Evolutionary conservation across 2,329 filamentous ascomycete genomes (phyloP), one percentile per base, ranked within the genome.

Genomic region (Aschersonia sp.): DNA sequence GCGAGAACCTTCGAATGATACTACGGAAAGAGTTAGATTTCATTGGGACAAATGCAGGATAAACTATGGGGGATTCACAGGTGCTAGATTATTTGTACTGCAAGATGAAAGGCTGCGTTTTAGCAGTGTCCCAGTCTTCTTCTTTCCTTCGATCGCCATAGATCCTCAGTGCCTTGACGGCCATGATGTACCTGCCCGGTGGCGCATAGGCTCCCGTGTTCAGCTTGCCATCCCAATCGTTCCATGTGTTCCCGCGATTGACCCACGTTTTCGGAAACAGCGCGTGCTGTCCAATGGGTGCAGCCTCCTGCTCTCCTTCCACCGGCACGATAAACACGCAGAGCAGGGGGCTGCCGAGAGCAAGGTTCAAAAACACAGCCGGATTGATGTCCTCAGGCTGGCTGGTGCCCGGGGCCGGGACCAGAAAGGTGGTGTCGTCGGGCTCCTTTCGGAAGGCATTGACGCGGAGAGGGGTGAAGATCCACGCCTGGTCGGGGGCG

Each of bases 121-220:
- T 42, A n/a, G 40, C 40, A 42, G 40, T 44, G 37, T 71, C 68
- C 51, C 68, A 73, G 47, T 73, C 67, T 5, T 54, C 56, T 0
- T 55, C 47, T 49, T 62, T 54, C 4, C 57, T 52, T 6, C 56
- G 51, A 47, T 73, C 60, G 7, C 71, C 70, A 47, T 67, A 70
- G 49, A 72, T 61, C 52, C 64, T 65, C 48, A 73, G 58, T 29
- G 68, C 64, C 54, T 63, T 63, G 46, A 71, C 56, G 4, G 56
- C 60, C 42, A 72, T 57, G 58, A 64, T 68, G 60, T 73, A 73
- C 6, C 51, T 49, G 9, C 69, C 71, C 6, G 62, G 57, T 6
- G 66, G 62, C 5, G 61, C 68, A 46, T 67, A 69, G 1, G 50
- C 57, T 22, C 67, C 68, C 11, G 67, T 62, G 0, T 59, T 58